Evolutionary conservation across 176 grass and related monocot genomes (phyloP), one percentile per base, ranked within the genome.

Genomic region (Dendrocalamus sinicus): DNA sequence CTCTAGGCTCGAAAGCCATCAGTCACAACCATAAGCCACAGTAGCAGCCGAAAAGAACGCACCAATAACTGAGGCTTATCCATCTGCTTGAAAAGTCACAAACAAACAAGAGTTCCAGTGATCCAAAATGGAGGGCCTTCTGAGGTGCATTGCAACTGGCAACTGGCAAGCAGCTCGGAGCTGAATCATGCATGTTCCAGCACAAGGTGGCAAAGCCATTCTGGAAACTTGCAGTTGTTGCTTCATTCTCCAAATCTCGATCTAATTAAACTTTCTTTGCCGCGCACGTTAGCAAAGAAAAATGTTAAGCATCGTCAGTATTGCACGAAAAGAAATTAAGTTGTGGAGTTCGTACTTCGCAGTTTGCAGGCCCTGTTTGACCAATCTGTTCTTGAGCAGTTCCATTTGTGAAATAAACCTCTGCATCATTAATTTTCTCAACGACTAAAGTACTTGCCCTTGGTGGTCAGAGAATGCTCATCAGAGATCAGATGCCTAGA

Each of bases 81-180:
- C 79, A 20, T 63, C 45, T 77, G 88, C 88, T 50, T 86, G 14
- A 83, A 82, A 86, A 64, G 22, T 30, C 88, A 58, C 88, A 86
- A 86, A 86, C 44, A 86, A 77, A 65, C 22, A 7, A 39, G 54
- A 71, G 9, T 85, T 86, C 30, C 54, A 12, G 53, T 13, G 66
- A 77, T 78, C 46, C 45, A 23, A 77, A 45, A 35, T 0, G 1
- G 14, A 60, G 13, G 9, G 17, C 37, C 28, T 55, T n/a, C 48
- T 81, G 30, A 26, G 48, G 58, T 72, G 58, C 68, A 50, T 8
- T 60, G 81, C 75, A 89, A 46, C 85, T 74, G 57, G 46, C 47
- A 85, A 28, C 40, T 46, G 1, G 15, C 15, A 16, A 12, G 32
- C 63, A 59, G 50, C 73, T 72, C 57, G 52, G 63, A 62, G 61